phyloP scores from a whole-genome alignment of 78 protist genomes.

The Dictyostelium brefeldianum region DNA sequence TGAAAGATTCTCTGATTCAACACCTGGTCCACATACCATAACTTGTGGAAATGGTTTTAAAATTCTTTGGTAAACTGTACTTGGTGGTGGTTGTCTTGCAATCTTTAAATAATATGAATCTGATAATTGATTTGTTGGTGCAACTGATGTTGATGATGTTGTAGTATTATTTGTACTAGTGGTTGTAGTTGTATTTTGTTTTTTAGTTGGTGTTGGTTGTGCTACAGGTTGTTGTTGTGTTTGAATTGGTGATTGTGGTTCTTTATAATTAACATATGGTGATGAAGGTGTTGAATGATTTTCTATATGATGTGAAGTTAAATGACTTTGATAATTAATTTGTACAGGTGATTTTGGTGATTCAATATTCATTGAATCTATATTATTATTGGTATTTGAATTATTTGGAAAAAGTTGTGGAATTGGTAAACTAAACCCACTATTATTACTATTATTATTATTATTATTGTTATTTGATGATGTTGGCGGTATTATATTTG shows the following conservation, averaged over 20 bases:
- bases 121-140: background rate
- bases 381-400: background rate
- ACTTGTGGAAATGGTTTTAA: constrained; percentile 88
- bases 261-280: background rate
- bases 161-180: background rate
- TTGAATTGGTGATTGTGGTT: constrained; percentile 40
- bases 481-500: constrained; percentile 4
- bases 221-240: background rate
- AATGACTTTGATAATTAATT: background rate
- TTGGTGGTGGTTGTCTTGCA: constrained; percentile 86
- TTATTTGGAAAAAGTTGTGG: constrained; percentile 24
- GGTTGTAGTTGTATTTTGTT: background rate
- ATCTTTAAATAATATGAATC: constrained; percentile 59
- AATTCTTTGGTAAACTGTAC: constrained; percentile 88
- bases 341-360: constrained; percentile 37
- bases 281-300: background rate
- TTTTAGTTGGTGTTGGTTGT: background rate
- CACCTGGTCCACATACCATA: constrained; percentile 82
- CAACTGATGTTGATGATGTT: background rate
- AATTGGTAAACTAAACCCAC: background rate
- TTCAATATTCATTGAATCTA: background rate
- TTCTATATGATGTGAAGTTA: background rate
- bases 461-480: background rate
- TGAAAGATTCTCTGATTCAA: constrained; percentile 21
- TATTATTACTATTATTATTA: background rate